phyloP scores from a whole-genome alignment of 148 eudicot species.

The Arctostaphylos glauca region DNA sequence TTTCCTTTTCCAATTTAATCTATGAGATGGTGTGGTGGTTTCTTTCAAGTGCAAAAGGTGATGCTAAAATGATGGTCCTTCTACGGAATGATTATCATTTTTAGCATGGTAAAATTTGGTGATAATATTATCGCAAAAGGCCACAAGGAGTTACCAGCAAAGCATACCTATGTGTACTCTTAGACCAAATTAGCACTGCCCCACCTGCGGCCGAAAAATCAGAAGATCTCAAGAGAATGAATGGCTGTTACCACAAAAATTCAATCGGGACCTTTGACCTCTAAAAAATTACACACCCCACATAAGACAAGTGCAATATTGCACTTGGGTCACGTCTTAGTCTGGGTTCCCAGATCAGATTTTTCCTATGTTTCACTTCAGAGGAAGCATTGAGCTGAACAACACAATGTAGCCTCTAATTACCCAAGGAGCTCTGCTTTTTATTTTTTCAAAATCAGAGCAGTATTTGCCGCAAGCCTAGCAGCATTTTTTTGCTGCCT shows the following conservation, averaged over 20 bases:
- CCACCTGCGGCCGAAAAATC: too few relatives aligned
- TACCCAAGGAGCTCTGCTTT: not conserved
- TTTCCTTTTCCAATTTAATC: not conserved
- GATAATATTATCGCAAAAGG: too few relatives aligned
- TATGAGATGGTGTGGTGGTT: not conserved
- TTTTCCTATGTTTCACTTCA: not conserved
- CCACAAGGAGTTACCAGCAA: too few relatives aligned
- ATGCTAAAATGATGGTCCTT: not conserved
- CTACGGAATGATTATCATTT: not conserved
- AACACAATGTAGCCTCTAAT: not conserved
- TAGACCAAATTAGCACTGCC: too few relatives aligned
- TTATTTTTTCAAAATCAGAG: not conserved
- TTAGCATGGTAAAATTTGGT: not conserved
- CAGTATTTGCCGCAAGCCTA: not conserved
- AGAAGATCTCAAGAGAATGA: not conserved
- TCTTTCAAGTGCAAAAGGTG: not conserved
- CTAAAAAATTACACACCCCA: not conserved
- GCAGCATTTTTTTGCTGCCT: not conserved
- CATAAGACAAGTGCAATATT: not conserved
- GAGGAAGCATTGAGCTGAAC: not conserved
- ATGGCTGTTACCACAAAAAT: not conserved
- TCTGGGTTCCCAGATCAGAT: not conserved
- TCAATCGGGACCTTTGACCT: not conserved
- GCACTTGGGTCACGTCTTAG: not conserved
- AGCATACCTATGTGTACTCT: too few relatives aligned